phyloP scores from a whole-genome alignment of 495 filamentous ascomycete species.

The Staphylotrichum longicolle region DNA sequence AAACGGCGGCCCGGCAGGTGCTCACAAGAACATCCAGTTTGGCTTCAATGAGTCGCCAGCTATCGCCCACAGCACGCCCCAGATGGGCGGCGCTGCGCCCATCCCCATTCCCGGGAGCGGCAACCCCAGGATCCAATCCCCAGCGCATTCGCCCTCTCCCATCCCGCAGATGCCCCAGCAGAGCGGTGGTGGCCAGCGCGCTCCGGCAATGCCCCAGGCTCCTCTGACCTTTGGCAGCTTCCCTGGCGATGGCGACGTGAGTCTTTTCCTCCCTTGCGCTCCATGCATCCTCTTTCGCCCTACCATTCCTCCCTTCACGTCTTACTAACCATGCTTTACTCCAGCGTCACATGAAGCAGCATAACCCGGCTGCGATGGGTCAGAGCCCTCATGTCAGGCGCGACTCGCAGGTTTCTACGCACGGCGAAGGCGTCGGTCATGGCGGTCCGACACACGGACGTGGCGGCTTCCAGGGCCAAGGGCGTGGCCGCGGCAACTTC shows the following conservation, averaged over 20 bases:
- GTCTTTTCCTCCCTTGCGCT: slow-evolving; percentile 32
- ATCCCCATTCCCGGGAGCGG: slow-evolving; percentile 59
- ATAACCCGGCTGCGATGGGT: slow-evolving; percentile 59
- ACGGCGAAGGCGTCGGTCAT: slow-evolving; percentile 70
- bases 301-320: neutral
- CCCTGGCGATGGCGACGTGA: slow-evolving; percentile 70
- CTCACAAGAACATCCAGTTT: slow-evolving; percentile 67
- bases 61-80: slow-evolving; percentile 58
- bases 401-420: slow-evolving; percentile 76
- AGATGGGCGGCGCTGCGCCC: slow-evolving; percentile 55
- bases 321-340: slow-evolving; percentile 31
- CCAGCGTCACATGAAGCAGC: slow-evolving; percentile 59
- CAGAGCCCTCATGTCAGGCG: slow-evolving; percentile 73
- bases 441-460: slow-evolving; percentile 53
- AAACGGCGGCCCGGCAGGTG: slow-evolving; percentile 65
- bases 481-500: slow-evolving; percentile 62
- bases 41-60: slow-evolving; percentile 75
- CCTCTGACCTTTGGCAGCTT: slow-evolving; percentile 79
- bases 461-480: slow-evolving; percentile 41
- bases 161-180: slow-evolving; percentile 79
- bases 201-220: slow-evolving; percentile 64
- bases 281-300: slow-evolving; percentile 1
- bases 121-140: slow-evolving; percentile 67
- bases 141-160: slow-evolving; percentile 77
- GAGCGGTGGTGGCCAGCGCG: slow-evolving; percentile 82